Percentiles rank a stretch among this genome's conserved stretches.
These are phyloP conservation scores for Epichloe scottii DNA, from an alignment of 2,329 filamentous ascomycete genomes.

Conservation along the genomic window DNA sequence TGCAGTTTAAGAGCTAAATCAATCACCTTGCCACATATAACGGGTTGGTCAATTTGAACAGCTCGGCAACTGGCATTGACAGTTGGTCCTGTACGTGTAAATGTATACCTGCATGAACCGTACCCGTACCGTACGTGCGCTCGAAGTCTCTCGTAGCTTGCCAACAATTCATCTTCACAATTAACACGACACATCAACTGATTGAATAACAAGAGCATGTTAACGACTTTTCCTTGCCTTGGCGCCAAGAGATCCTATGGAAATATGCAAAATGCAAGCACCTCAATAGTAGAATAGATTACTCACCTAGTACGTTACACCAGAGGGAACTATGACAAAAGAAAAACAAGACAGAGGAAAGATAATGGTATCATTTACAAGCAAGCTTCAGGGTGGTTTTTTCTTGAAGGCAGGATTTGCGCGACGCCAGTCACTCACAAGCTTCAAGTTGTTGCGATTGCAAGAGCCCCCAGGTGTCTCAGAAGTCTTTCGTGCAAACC, in stretches of 20 bases:
- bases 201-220: background rate
- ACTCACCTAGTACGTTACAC: slow-evolving; percentile 5
- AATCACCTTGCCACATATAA: background rate
- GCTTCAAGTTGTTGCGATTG: slow-evolving; percentile 8
- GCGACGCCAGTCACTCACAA: slow-evolving; percentile 10
- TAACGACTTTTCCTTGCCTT: slow-evolving; percentile 4
- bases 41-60: background rate
- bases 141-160: too few relatives aligned
- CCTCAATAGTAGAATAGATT: slow-evolving; percentile 1
- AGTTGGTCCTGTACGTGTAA: too few relatives aligned
- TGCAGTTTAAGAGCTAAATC: background rate
- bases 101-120: too few relatives aligned
- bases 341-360: slow-evolving; percentile 8
- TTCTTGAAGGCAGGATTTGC: slow-evolving; percentile 1
- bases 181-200: background rate
- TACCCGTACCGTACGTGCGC: too few relatives aligned
- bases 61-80: too few relatives aligned
- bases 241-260: slow-evolving; percentile 2
- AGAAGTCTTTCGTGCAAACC: slow-evolving; percentile 8
- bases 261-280: background rate
- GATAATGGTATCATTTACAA: background rate
- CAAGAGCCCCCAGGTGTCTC: slow-evolving; percentile 25
- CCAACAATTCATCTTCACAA: too few relatives aligned
- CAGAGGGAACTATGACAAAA: background rate
- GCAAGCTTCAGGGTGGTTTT: background rate